A percentile compares a stretch with the other conserved stretches of the same genome.
phyloP scores from a whole-genome alignment of 768 basidiomycete species.

The Phlegmacium glaucopus region DNA sequence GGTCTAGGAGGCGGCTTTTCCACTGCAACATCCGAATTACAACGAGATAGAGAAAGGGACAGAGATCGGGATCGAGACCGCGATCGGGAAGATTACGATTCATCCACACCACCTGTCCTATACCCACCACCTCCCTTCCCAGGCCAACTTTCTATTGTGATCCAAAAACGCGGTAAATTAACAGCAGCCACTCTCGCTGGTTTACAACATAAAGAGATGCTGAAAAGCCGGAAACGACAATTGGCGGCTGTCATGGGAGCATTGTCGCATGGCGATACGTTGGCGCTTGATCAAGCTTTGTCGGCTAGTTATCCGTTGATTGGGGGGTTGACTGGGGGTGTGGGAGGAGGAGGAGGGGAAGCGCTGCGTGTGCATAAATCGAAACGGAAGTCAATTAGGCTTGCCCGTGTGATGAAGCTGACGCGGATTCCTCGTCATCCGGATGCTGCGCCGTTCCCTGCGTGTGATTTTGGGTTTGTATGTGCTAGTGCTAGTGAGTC shows the following conservation, averaged over 20 bases:
- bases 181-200: slow-evolving; percentile 63
- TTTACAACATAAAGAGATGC: slow-evolving; percentile 70
- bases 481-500: slow-evolving; percentile 69
- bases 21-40: slow-evolving; percentile 5
- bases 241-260: slow-evolving; percentile 68
- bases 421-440: slow-evolving; percentile 34
- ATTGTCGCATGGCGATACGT: slow-evolving; percentile 60
- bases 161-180: slow-evolving; percentile 39
- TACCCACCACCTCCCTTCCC: slow-evolving; percentile 23
- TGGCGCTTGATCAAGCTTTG: slow-evolving; percentile 77
- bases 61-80: slow-evolving; percentile 13
- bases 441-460: slow-evolving; percentile 46
- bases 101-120: slow-evolving; percentile 5
- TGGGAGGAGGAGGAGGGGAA: slow-evolving; percentile 7
- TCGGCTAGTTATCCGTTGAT: slow-evolving; percentile 39
- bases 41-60: slow-evolving; percentile 12
- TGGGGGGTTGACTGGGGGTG: not conserved
- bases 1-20: slow-evolving; percentile 4
- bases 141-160: slow-evolving; percentile 19
- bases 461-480: slow-evolving; percentile 54
- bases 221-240: slow-evolving; percentile 67
- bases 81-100: slow-evolving; percentile 11
- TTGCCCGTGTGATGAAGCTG: slow-evolving; percentile 43
- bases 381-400: slow-evolving; percentile 47
- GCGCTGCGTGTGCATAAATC: slow-evolving; percentile 49